Conservation (phyloP, 2,329 filamentous ascomycete genomes). For the Blastomyces parvus region DNA sequence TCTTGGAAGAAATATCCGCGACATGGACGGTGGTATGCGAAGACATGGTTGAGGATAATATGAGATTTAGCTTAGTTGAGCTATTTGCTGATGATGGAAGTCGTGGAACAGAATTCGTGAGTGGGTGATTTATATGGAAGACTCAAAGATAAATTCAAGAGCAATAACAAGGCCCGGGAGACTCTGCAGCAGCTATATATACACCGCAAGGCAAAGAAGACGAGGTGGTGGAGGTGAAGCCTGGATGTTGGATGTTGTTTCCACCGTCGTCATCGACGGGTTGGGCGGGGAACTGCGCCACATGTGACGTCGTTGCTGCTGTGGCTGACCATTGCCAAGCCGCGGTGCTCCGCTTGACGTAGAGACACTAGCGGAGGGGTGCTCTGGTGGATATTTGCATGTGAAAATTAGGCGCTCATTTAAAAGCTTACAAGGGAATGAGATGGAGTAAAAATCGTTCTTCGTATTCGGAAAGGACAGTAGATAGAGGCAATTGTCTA, state of each 20-base stretch:
- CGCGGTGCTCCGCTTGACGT: neutral
- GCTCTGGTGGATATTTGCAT: neutral
- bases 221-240: neutral
- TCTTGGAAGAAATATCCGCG: constrained; percentile 74
- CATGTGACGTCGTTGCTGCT: constrained; percentile 25
- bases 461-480: neutral
- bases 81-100: neutral
- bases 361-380: neutral
- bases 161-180: neutral
- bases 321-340: neutral
- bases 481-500: neutral
- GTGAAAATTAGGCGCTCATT: neutral
- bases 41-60: neutral
- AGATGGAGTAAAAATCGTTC: neutral
- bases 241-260: neutral
- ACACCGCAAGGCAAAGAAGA: neutral
- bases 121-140: neutral
- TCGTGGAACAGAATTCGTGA: neutral
- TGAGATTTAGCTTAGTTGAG: constrained; percentile 19
- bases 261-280: constrained; percentile 12
- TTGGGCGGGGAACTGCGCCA: constrained; percentile 22
- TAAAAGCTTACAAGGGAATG: neutral
- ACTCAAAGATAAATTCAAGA: neutral
- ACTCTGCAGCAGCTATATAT: neutral
- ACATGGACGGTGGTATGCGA: constrained; percentile 62